Evolutionary conservation across 192 early-diverging fungal genomes (phyloP), one percentile per base, ranked within the genome.

Genomic region (Funneliformis mosseae): DNA sequence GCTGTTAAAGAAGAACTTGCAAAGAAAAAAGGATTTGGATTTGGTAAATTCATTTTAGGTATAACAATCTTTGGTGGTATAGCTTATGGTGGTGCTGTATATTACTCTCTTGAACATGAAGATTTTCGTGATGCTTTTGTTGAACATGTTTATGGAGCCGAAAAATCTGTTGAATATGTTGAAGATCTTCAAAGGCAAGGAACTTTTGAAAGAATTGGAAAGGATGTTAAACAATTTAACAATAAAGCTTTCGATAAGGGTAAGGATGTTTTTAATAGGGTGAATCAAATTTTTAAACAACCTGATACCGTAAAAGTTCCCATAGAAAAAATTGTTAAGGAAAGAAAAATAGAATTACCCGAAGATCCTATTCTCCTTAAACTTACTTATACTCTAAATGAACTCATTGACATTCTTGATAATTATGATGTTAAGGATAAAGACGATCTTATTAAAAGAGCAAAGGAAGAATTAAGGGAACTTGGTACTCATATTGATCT

Each of bases 41-140:
- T 78, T 18, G 41, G 46, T 6, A 79, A 71, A 71, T 25, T 59
- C 27, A 12, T 70, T n/a, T 41, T 79, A n/a, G 21, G 33, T 18
- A 69, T 77, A 42, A 81, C 83, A 33, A 27, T 88, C 21, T 67
- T 83, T 28, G 67, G 78, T 16, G 85, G 81, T 21, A 77, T 84
- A 38, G 83, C 46, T 23, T 90, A 90, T 80, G 77, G 82, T 63
- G 89, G 88, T n/a, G 85, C 84, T 7, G 84, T 87, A 5, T 89
- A 89, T 74, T 88, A 89, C 73, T 88, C 91, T 39, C 68, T 84
- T 23, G 50, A 84, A 3, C 81, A 92, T 77, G 83, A 86, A 27
- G 81, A 86, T n/a, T 92, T 95, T 81, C 89, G 85, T 38, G 83
- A 88, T 45, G 60, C 75, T 42, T 93, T 93, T 74, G 88, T 87